These are phyloP conservation scores for Leccinum ochraceum DNA, from an alignment of 768 basidiomycete genomes.

Conservation along the genomic window DNA sequence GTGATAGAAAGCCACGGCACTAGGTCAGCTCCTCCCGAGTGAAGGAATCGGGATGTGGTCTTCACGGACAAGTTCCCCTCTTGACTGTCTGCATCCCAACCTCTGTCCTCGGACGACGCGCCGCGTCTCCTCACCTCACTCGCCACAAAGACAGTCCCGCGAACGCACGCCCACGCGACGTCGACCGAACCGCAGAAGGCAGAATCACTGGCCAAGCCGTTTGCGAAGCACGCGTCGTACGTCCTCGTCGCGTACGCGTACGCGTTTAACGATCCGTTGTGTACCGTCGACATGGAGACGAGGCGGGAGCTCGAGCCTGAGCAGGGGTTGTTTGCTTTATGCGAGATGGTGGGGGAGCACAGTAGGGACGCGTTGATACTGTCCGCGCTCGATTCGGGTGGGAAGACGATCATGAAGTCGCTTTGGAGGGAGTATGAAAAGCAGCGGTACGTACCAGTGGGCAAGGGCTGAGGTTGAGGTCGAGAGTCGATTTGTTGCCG, in stretches of 20 bases:
- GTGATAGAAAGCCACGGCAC: conserved; percentile 2
- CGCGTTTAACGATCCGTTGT: conserved; percentile 76
- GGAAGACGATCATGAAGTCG: conserved; percentile 68
- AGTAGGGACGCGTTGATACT: conserved; percentile 82
- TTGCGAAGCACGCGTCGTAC: conserved; percentile 83
- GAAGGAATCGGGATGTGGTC: conserved; percentile 40
- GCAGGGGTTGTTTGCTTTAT: conserved; percentile 76
- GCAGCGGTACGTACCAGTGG: conserved; percentile 63
- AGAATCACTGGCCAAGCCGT: conserved; percentile 75
- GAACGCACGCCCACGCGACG: conserved; percentile 38
- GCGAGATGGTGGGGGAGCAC: conserved; percentile 79
- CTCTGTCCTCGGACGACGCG: conserved; percentile 61
- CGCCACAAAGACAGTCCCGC: conserved; percentile 64
- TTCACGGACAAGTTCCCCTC: conserved; percentile 62
- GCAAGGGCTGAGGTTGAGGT: conserved; percentile 54
- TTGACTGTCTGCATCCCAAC: conserved; percentile 57
- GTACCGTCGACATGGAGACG: conserved; percentile 54
- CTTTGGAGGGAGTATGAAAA: conserved; percentile 89
- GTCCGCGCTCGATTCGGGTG: conserved; percentile 66
- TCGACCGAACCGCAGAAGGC: conserved; percentile 52
- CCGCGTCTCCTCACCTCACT: conserved; percentile 73
- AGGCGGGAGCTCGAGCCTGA: conserved; percentile 64
- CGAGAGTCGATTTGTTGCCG: not conserved
- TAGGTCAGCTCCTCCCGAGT: conserved; percentile 5
- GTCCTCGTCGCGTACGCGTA: conserved; percentile 79